Evolutionary conservation across 2,329 filamentous ascomycete genomes (phyloP).

Genomic region (Colletotrichum lupini): DNA sequence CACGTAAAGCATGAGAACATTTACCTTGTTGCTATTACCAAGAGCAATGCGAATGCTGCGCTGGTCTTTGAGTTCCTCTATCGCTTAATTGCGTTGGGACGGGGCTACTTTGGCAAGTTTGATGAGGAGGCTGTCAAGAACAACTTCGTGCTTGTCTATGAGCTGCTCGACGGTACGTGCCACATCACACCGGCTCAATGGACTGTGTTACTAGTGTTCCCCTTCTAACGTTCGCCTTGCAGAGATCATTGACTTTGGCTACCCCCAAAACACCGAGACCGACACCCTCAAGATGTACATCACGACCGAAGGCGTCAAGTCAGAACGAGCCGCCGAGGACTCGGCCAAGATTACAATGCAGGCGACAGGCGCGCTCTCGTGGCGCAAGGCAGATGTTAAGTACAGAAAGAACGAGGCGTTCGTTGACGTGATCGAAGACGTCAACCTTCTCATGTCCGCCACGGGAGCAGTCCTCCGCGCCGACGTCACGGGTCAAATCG

Average conservation of each 20-base stretch:
- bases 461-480: conserved; percentile 94
- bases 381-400: conserved; percentile 97
- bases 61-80: conserved; percentile 99
- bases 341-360: conserved; percentile 99
- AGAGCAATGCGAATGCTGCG: conserved; percentile 98
- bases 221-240: conserved; percentile 7
- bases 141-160: conserved; percentile 98
- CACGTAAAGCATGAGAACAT: conserved; percentile 99
- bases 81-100: conserved; percentile 87
- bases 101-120: conserved; percentile 98
- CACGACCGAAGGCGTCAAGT: conserved; percentile 98
- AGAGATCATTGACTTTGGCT: conserved; percentile 99
- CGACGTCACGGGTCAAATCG: conserved; percentile 96
- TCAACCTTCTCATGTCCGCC: conserved; percentile 99
- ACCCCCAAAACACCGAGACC: conserved; percentile 98
- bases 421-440: conserved; percentile 98
- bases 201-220: background rate
- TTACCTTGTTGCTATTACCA: conserved; percentile 96
- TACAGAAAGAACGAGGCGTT: conserved; percentile 99
- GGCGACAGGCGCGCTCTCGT: conserved; percentile 95
- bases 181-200: background rate
- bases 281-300: conserved; percentile 99
- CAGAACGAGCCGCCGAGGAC: conserved; percentile 85
- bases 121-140: conserved; percentile 99
- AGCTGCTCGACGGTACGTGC: conserved; percentile 85